phyloP scores from a whole-genome alignment of 345 rosid species.

The Linum trigynum region DNA sequence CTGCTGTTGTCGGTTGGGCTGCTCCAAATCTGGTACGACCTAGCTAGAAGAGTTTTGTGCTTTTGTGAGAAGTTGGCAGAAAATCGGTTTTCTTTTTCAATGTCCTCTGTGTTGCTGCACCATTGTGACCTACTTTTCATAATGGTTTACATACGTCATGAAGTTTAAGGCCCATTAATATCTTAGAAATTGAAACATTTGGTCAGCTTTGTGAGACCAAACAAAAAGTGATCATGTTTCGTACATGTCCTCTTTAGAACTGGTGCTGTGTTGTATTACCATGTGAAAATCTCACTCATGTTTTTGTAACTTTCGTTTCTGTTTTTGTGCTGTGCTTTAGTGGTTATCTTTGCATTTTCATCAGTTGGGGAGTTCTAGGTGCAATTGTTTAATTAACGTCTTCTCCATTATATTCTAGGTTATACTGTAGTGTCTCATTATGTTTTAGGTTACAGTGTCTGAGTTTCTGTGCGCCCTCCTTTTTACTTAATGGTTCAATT shows the following conservation, averaged over 20 bases:
- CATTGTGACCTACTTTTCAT: not conserved
- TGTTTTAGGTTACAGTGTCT: not conserved
- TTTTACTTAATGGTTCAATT: constrained; percentile 3
- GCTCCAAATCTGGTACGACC: constrained; percentile 82
- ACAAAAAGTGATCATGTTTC: too few relatives aligned
- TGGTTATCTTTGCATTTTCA: not conserved
- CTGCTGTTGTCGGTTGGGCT: constrained; percentile 81
- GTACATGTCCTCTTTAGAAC: not conserved
- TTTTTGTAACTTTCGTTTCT: not conserved
- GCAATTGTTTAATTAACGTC: not conserved
- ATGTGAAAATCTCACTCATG: not conserved
- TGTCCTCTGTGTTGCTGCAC: constrained; percentile 1
- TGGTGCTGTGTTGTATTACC: not conserved
- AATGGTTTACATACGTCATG: not conserved
- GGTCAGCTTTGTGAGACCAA: too few relatives aligned
- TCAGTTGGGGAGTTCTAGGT: not conserved
- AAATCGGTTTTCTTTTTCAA: constrained; percentile 11
- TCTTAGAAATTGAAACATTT: too few relatives aligned
- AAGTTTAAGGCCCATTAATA: too few relatives aligned
- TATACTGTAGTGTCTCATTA: too few relatives aligned
- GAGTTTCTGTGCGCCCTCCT: not conserved
- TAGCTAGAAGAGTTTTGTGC: not conserved
- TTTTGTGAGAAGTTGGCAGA: not conserved
- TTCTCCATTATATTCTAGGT: not conserved
- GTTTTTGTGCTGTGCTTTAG: not conserved